Conservation (phyloP, 495 filamentous ascomycete genomes). For the Annulohypoxylon stygium region DNA sequence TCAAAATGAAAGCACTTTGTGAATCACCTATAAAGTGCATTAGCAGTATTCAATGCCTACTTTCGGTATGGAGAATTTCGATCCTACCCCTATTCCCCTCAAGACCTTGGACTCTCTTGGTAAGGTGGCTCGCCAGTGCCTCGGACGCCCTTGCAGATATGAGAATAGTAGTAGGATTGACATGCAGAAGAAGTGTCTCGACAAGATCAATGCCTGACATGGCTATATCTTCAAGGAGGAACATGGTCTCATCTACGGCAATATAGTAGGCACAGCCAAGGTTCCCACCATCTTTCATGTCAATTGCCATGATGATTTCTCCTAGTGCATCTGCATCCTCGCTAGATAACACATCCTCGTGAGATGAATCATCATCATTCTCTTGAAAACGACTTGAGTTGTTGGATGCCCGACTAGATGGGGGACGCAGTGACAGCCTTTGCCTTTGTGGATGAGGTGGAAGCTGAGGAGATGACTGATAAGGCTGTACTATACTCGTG, state of each 20-base stretch:
- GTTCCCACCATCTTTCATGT: slow-evolving; percentile 73
- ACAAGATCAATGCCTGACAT: slow-evolving; percentile 77
- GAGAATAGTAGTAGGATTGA: slow-evolving; percentile 84
- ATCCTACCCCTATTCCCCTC: slow-evolving; percentile 52
- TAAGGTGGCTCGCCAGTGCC: slow-evolving; percentile 61
- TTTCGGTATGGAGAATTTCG: neutral
- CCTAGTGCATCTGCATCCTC: slow-evolving; percentile 71
- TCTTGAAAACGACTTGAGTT: slow-evolving; percentile 23
- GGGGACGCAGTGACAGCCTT: slow-evolving; percentile 43
- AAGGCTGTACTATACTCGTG: slow-evolving; percentile 9
- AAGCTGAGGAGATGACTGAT: slow-evolving; percentile 47
- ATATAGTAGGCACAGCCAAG: slow-evolving; percentile 92
- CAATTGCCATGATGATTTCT: slow-evolving; percentile 88
- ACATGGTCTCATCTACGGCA: slow-evolving; percentile 78
- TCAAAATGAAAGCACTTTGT: slow-evolving; percentile 74
- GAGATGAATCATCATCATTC: slow-evolving; percentile 15
- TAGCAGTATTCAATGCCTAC: slow-evolving; percentile 15
- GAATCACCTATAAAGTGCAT: slow-evolving; percentile 48
- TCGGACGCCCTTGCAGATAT: slow-evolving; percentile 79
- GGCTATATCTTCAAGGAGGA: slow-evolving; percentile 84
- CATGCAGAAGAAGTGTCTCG: slow-evolving; percentile 80
- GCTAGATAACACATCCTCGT: slow-evolving; percentile 35
- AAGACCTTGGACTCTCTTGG: slow-evolving; percentile 57
- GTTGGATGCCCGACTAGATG: slow-evolving; percentile 33
- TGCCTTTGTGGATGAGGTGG: slow-evolving; percentile 43